Evolutionary conservation across 805 yeast species (phyloP).

Genomic region (Candida lessepsii): DNA sequence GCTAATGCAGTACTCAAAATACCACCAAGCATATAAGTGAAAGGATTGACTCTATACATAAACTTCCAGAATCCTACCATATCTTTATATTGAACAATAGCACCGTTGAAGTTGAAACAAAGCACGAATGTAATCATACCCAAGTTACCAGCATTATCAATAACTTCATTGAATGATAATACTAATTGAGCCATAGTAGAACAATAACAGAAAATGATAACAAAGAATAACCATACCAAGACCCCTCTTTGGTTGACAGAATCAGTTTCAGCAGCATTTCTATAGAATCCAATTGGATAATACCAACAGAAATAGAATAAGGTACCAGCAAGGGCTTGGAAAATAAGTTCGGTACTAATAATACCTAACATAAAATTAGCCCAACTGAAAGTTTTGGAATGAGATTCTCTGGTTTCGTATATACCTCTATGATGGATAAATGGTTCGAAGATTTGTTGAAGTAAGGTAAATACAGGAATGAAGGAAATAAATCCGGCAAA

Average conservation of each 20-base stretch:
- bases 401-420: conserved; percentile 47
- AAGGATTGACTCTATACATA: conserved; percentile 69
- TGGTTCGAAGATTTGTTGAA: conserved; percentile 42
- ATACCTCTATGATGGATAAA: conserved; percentile 44
- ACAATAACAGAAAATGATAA: conserved; percentile 24
- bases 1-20: conserved; percentile 32
- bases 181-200: conserved; percentile 30
- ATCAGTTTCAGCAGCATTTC: conserved; percentile 53
- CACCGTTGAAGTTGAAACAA: conserved; percentile 38
- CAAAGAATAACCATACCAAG: conserved; percentile 34
- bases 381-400: conserved; percentile 46
- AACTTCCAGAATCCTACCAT: conserved; percentile 56
- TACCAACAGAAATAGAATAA: conserved; percentile 47
- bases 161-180: conserved; percentile 28
- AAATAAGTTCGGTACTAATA: conserved; percentile 45
- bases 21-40: conserved; percentile 65
- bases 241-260: conserved; percentile 37
- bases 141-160: conserved; percentile 35
- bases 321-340: conserved; percentile 46
- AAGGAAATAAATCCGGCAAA: conserved; percentile 47
- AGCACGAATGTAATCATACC: conserved; percentile 27
- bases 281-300: conserved; percentile 53
- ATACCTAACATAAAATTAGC: conserved; percentile 39
- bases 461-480: conserved; percentile 38
- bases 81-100: conserved; percentile 35